Evolutionary conservation across 148 eudicot species (phyloP).

Genomic region (Amaranthus hypochondriacus): DNA sequence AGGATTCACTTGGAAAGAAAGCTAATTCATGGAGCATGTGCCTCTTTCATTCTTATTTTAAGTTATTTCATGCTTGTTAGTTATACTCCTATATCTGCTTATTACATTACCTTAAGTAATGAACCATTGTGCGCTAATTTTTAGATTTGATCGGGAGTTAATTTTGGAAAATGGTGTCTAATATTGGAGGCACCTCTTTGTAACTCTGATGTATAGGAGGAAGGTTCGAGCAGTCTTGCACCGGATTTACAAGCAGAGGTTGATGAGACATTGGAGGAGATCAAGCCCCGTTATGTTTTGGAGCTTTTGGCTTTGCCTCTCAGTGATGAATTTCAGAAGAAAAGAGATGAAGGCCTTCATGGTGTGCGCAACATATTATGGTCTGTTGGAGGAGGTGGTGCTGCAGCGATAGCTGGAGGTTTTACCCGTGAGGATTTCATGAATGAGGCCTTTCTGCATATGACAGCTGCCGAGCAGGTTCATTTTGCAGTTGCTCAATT

Average conservation of each 20-base stretch:
- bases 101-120: not conserved
- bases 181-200: not conserved
- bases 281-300: constrained; percentile 80
- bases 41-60: not conserved
- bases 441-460: constrained; percentile 80
- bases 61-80: not conserved
- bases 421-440: constrained; percentile 90
- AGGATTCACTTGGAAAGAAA: not conserved
- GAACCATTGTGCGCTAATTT: not conserved
- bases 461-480: constrained; percentile 99
- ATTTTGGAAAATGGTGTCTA: not conserved
- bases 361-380: constrained; percentile 88
- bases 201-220: constrained; percentile 54
- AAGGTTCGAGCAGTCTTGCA: constrained; percentile 96
- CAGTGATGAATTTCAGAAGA: constrained; percentile 50
- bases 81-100: not conserved
- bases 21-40: not conserved
- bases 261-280: constrained; percentile 98
- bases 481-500: constrained; percentile 6
- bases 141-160: not conserved
- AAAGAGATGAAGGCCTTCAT: constrained; percentile 91
- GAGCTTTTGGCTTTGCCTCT: constrained; percentile 88
- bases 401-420: constrained; percentile 85
- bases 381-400: constrained; percentile 99
- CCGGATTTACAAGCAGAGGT: constrained; percentile 88